Percentiles rank a stretch among this genome's conserved stretches.
phyloP scores from a whole-genome alignment of 768 basidiomycete species.

The Russula olivacea region DNA sequence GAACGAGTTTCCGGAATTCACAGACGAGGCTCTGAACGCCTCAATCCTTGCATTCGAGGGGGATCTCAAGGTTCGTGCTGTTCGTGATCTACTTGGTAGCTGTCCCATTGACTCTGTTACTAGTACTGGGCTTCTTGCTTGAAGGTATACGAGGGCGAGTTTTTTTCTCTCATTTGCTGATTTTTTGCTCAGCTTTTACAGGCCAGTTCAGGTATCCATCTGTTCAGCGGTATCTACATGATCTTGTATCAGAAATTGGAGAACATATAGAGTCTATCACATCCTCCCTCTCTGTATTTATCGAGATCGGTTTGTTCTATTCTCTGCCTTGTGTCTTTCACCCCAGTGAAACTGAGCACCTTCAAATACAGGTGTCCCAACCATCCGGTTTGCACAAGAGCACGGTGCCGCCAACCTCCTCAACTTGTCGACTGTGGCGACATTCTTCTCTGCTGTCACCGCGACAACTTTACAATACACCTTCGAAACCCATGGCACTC shows the following conservation, averaged over 20 bases:
- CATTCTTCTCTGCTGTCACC: constrained; percentile 71
- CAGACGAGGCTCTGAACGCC: constrained; percentile 62
- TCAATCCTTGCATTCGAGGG: constrained; percentile 63
- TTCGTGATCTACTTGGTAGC: constrained; percentile 1
- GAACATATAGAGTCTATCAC: constrained; percentile 68
- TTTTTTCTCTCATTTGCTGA: not conserved
- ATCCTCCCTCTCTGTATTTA: constrained; percentile 62
- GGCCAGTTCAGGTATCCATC: constrained; percentile 69
- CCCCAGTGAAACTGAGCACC: not conserved
- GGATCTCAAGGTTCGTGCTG: constrained; percentile 51
- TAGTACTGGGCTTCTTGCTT: constrained; percentile 76
- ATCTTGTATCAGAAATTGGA: constrained; percentile 67
- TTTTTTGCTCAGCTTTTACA: constrained; percentile 27
- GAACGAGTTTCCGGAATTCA: constrained; percentile 76
- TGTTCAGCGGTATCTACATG: constrained; percentile 70
- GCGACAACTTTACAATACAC: constrained; percentile 71
- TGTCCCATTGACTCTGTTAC: constrained; percentile 9
- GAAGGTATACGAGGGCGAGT: constrained; percentile 52
- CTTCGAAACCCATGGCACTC: constrained; percentile 38
- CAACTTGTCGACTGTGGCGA: constrained; percentile 70
- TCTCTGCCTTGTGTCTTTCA: constrained; percentile 5
- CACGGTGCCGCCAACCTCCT: constrained; percentile 64
- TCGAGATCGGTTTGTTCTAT: constrained; percentile 57
- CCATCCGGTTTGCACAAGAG: constrained; percentile 70
- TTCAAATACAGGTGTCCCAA: constrained; percentile 53